These are phyloP conservation scores for Arctostaphylos glauca DNA, from an alignment of 148 eudicot species.

Conservation along the genomic window DNA sequence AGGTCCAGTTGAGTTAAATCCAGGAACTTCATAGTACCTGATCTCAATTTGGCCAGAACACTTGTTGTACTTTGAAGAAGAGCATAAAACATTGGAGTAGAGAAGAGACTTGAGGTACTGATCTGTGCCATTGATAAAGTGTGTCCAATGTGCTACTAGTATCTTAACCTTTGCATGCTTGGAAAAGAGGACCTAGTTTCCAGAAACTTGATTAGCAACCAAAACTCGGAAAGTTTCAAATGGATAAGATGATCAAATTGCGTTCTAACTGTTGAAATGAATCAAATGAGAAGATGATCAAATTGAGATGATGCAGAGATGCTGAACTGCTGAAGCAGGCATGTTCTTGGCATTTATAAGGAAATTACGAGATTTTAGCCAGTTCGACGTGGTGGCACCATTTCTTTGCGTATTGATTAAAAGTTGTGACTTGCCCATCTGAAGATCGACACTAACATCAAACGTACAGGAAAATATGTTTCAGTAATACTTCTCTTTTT, in stretches of 20 bases:
- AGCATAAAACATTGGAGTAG: slow-evolving; percentile 72
- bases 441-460: no score
- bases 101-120: slow-evolving; percentile 72
- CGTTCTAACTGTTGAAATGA: no score
- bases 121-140: slow-evolving; percentile 69
- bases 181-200: slow-evolving; percentile 62
- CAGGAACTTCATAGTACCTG: slow-evolving; percentile 77
- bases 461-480: no score
- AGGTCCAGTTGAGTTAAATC: slow-evolving; percentile 74
- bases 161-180: slow-evolving; percentile 79
- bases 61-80: slow-evolving; percentile 68
- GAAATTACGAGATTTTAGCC: no score
- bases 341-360: no score
- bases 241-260: no score
- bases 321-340: no score
- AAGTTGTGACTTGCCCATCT: no score
- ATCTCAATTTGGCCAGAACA: slow-evolving; percentile 80
- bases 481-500: neutral
- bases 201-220: neutral
- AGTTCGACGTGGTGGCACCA: no score
- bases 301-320: neutral
- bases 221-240: neutral
- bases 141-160: slow-evolving; percentile 82
- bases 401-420: no score
- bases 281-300: no score